Percentiles rank a stretch among this genome's conserved stretches.
Evolutionary conservation across 2,329 filamentous ascomycete genomes (phyloP).

Genomic region (Penicillium sp.): DNA sequence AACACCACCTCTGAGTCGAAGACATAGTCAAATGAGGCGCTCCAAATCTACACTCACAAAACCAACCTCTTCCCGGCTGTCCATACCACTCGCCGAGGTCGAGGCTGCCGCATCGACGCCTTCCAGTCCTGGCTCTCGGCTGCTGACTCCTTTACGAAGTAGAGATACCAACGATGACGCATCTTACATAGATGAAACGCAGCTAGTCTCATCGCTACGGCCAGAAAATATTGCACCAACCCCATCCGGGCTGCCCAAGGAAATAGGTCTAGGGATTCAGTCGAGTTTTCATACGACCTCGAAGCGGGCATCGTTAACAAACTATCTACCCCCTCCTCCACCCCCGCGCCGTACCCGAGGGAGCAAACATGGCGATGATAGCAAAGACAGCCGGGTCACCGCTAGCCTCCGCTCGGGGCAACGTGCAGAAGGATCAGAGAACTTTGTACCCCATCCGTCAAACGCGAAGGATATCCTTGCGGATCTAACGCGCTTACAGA

Average conservation of each 20-base stretch:
- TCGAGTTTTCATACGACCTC: constrained; percentile 33
- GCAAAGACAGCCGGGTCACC: constrained; percentile 19
- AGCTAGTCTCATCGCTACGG: constrained; percentile 6
- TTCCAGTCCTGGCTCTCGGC: constrained; percentile 36
- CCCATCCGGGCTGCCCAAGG: constrained; percentile 15
- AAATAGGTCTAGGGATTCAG: constrained; percentile 7
- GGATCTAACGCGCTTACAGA: constrained; percentile 72
- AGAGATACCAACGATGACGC: constrained; percentile 16
- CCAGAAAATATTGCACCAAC: constrained; percentile 10
- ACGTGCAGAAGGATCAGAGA: constrained; percentile 8
- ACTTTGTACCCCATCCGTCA: constrained; percentile 42
- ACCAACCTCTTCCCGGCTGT: constrained; percentile 37
- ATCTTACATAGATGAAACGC: constrained; percentile 22
- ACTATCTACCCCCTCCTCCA: constrained; percentile 48
- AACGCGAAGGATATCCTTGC: constrained; percentile 68
- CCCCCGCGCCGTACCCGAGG: constrained; percentile 53
- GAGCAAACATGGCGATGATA: constrained; percentile 44
- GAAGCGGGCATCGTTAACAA: constrained; percentile 34
- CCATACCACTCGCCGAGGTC: constrained; percentile 51
- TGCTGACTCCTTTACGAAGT: constrained; percentile 26
- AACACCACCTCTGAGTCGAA: constrained; percentile 54
- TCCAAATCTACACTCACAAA: constrained; percentile 41
- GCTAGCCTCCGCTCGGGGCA: constrained; percentile 25
- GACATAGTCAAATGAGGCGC: constrained; percentile 52
- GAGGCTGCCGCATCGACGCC: constrained; percentile 43